phyloP scores from a whole-genome alignment of 176 grass and related monocot genomes.

The Ensete glaucum region DNA sequence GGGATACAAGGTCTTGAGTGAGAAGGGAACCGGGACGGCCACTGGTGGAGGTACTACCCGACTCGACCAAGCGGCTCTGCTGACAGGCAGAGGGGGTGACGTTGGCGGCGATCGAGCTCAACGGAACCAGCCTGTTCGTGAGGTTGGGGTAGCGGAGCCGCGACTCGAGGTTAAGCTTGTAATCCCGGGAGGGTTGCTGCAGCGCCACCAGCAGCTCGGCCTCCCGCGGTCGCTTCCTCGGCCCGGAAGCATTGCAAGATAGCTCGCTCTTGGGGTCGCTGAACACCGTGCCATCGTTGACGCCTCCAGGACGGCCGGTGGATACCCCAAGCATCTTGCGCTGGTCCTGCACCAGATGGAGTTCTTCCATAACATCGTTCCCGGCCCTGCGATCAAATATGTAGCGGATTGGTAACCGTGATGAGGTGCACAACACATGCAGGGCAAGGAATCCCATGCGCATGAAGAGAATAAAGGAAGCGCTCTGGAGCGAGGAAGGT shows the following conservation, averaged over 20 bases:
- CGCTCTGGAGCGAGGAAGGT: background rate
- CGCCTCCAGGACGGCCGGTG: background rate
- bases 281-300: background rate
- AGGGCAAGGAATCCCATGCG: too few species aligned
- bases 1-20: background rate
- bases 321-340: background rate
- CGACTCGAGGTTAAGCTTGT: background rate
- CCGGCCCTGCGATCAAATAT: background rate
- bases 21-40: constrained; percentile 17
- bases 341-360: constrained; percentile 1
- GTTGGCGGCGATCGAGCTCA: background rate
- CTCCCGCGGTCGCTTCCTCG: constrained; percentile 36
- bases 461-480: too few species aligned
- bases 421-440: too few species aligned
- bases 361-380: background rate
- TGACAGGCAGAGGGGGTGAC: background rate
- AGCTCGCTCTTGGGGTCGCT: constrained; percentile 40
- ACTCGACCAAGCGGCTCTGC: constrained; percentile 10
- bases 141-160: background rate
- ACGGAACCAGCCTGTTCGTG: background rate
- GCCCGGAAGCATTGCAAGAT: constrained; percentile 22
- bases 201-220: background rate
- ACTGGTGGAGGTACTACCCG: constrained; percentile 37
- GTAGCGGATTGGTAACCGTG: too few species aligned
- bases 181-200: background rate